phyloP scores from a whole-genome alignment of 2,329 filamentous ascomycete genomes.

The Venturiaceae sp. region DNA sequence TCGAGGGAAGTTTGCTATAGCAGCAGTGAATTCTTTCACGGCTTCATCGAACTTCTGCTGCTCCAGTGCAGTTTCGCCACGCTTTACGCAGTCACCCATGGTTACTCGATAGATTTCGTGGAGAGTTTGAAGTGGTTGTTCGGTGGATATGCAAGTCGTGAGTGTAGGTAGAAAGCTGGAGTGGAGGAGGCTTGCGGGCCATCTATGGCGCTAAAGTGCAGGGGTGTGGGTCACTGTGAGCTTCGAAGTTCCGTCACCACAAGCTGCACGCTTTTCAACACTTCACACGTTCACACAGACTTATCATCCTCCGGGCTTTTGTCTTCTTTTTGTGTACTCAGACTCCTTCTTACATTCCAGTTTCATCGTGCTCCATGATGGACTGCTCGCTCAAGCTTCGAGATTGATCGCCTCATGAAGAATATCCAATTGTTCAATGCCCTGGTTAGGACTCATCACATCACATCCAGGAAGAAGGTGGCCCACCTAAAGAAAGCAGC shows the following conservation, averaged over 20 bases:
- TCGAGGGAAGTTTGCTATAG: conserved; percentile 50
- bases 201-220: not conserved
- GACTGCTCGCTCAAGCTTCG: too few relatives aligned
- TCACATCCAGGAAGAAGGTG: conserved; percentile 70
- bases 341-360: too few relatives aligned
- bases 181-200: not conserved
- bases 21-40: conserved; percentile 56
- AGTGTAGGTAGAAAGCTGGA: conserved; percentile 2
- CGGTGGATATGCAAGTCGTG: not conserved
- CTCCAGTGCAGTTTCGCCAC: conserved; percentile 53
- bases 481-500: conserved; percentile 54
- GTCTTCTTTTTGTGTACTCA: too few relatives aligned
- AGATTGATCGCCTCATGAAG: too few relatives aligned
- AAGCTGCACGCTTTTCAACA: too few relatives aligned
- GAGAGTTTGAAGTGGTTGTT: too few relatives aligned
- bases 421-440: conserved; percentile 35
- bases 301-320: too few relatives aligned
- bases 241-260: too few relatives aligned
- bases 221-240: not conserved
- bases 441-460: conserved; percentile 70
- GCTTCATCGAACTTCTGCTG: conserved; percentile 57
- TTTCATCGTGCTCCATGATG: too few relatives aligned
- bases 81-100: conserved; percentile 41
- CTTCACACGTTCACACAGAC: too few relatives aligned
- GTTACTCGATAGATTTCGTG: not conserved